Base-by-base conservation (phyloP, 257 asterid genomes). In the Ilex aquifolium region DNA sequence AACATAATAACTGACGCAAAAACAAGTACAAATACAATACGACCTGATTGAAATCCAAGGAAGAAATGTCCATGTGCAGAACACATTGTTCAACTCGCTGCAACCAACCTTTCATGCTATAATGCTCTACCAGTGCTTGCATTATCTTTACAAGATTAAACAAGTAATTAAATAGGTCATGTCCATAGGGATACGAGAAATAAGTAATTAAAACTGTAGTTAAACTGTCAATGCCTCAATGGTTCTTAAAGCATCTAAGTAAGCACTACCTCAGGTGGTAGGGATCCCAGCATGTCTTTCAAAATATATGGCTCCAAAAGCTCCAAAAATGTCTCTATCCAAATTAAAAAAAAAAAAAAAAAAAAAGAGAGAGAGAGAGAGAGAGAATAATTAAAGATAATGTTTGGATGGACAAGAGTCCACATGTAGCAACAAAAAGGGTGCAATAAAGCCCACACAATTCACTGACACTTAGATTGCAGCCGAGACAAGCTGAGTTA, bases 71-170 rank as follows among this genome's bases (percentile, higher is more conserved):
- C 99, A 92, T 92, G 88, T 92, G 99, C 69, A 92, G 99, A 74
- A 92, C 95, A 72, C 99, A 92, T 65, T 87, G 99, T 80, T 92
- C 99, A 74, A 92, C 91, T 65, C 97, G 85, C 78, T 87, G 96
- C 83, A 89, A 71, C 97, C 97, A 92, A 70, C 99, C 97, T 72
- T 82, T 89, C 71, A 59, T 72, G 80, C 99, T 87, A 69, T 92
- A 92, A 72, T 92, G 95, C 85, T 92, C 96, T 73, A 92, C 99
- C 62, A 92, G 72, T 55, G 88, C 97, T 89, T 92, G 99, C 99
- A 92, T 92, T 75, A 92, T 76, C 99, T 89, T 71, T 69, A 76
- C 64, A 36, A 8, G 1, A 36, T 36, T 36, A 8, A 36, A 36
- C 5, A 36, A 36, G 7, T 36, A 36, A 36, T 4, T 36, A 36